These are phyloP conservation scores for Chaetomium globosum DNA, from an alignment of 2,329 filamentous ascomycete species.

Conservation along the genomic window DNA sequence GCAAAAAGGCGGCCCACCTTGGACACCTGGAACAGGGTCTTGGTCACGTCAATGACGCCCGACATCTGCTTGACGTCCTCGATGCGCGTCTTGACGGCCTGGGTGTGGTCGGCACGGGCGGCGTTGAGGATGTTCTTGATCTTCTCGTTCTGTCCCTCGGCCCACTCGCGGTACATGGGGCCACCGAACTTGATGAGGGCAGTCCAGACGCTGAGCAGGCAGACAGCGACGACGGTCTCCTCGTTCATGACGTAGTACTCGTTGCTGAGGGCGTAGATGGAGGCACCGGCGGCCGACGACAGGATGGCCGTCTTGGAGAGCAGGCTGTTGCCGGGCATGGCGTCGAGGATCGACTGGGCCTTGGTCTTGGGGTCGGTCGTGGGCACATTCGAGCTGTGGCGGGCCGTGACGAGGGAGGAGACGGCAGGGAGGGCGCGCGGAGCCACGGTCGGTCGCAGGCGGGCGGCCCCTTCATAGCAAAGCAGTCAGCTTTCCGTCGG, in stretches of 20 bases:
- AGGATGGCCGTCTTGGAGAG: slow-evolving; percentile 97
- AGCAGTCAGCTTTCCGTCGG: slow-evolving; percentile 25
- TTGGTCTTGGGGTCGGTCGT: slow-evolving; percentile 92
- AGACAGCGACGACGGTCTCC: slow-evolving; percentile 93
- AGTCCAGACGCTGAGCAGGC: slow-evolving; percentile 88
- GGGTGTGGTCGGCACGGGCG: slow-evolving; percentile 90
- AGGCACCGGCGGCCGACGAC: slow-evolving; percentile 86
- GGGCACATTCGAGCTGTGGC: slow-evolving; percentile 76
- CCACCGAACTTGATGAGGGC: slow-evolving; percentile 92
- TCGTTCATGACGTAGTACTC: slow-evolving; percentile 99
- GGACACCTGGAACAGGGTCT: slow-evolving; percentile 94
- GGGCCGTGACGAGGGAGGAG: slow-evolving; percentile 66
- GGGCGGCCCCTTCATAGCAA: slow-evolving; percentile 71
- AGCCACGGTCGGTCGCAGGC: slow-evolving; percentile 80
- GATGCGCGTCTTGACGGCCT: slow-evolving; percentile 93
- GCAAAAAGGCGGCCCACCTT: slow-evolving; percentile 65
- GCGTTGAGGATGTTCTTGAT: slow-evolving; percentile 94
- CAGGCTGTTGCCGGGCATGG: slow-evolving; percentile 87
- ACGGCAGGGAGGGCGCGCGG: slow-evolving; percentile 74
- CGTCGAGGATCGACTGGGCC: slow-evolving; percentile 91
- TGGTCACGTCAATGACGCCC: slow-evolving; percentile 93
- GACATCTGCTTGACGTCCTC: slow-evolving; percentile 92
- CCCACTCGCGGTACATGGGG: slow-evolving; percentile 90
- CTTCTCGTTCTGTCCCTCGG: slow-evolving; percentile 83
- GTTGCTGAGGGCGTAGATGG: slow-evolving; percentile 95